Evolutionary conservation across 2,329 filamentous ascomycete species (phyloP), one percentile per base, ranked within the genome.

Genomic region (Aspergillus fijiensis): DNA sequence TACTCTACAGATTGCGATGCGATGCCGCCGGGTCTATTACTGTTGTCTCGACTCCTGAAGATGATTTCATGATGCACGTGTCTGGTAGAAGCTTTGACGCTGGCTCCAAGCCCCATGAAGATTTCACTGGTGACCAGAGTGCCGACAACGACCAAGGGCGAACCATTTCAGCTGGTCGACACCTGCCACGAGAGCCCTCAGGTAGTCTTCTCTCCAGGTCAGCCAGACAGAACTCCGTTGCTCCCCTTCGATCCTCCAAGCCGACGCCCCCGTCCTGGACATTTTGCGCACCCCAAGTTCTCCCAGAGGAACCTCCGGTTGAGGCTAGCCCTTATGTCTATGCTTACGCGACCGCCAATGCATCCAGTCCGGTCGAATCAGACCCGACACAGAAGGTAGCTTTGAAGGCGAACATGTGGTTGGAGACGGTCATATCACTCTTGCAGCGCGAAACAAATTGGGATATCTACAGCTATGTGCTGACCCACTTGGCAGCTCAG

Each of bases 391-490:
- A 75, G 58, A 72, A 77, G n/a, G 75, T 78, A 2, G 76, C 82
- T 7, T 77, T 92, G 57, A 83, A 86, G 57, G 82, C 89, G 51
- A 81, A 83, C 14, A 76, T 82, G 47, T 96, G 92, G 90, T 81
- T 96, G n/a, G 89, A 93, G 63, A 83, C 87, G 11, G 81, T 96
- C 42, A 84, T 91, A 27, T 82, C 82, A n/a, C 79, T 95, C n/a
- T 78, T 96, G 49, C 86, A 89, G 65, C 84, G 87, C 58, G 89
- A 89, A 47, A 85, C 86, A 51, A 89, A 95, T 63, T 98, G 94
- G 93, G 92, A 98, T 72, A 81, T 96, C 1, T 96, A 96, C 80
- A 94, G 91, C 75, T 97, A 94, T 72, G 85, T 94, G 19, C 81
- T 99, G 31, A 90, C 92, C 5, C 91, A 96, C 73, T 80, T 97